Evolutionary conservation across 2,329 filamentous ascomycete species (phyloP).

Genomic region (Fusarium sublunatum): DNA sequence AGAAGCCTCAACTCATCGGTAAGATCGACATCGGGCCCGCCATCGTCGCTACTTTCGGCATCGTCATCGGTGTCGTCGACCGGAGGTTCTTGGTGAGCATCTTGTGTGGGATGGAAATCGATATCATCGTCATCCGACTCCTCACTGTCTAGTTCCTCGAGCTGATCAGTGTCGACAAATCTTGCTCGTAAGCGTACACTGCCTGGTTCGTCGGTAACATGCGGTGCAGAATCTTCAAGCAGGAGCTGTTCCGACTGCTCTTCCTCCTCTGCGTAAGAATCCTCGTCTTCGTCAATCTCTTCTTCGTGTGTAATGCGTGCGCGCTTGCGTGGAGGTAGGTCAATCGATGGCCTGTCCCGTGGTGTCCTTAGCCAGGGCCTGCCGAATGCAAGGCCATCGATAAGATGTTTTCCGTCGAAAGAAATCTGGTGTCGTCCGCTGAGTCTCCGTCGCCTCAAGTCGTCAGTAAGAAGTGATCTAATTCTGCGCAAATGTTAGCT

Average conservation of each 20-base stretch:
- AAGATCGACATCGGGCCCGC: conserved; percentile 31
- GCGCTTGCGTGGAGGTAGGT: conserved; percentile 80
- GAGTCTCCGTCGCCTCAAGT: conserved; percentile 77
- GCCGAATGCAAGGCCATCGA: conserved; percentile 89
- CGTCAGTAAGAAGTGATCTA: conserved; percentile 78
- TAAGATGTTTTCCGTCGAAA: conserved; percentile 78
- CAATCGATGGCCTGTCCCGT: conserved; percentile 71
- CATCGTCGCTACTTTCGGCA: conserved; percentile 24
- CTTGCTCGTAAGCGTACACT: conserved; percentile 34
- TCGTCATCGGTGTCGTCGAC: conserved; percentile 40
- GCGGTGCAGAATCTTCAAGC: conserved; percentile 48
- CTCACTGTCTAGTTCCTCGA: conserved; percentile 29
- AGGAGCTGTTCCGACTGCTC: conserved; percentile 43
- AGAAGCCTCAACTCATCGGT: conserved; percentile 38
- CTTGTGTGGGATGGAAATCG: conserved; percentile 39
- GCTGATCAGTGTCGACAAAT: conserved; percentile 39
- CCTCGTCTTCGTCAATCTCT: conserved; percentile 53
- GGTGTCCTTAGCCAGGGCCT: conserved; percentile 72
- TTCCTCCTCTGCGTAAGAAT: conserved; percentile 51
- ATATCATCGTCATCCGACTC: conserved; percentile 42
- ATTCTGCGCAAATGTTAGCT: conserved; percentile 65
- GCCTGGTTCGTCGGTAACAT: conserved; percentile 23
- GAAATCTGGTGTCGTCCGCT: conserved; percentile 86
- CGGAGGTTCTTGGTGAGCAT: background rate
- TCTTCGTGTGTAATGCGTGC: conserved; percentile 62